phyloP scores from a whole-genome alignment of 805 yeast species.

The Yamadazyma akitaensis region DNA sequence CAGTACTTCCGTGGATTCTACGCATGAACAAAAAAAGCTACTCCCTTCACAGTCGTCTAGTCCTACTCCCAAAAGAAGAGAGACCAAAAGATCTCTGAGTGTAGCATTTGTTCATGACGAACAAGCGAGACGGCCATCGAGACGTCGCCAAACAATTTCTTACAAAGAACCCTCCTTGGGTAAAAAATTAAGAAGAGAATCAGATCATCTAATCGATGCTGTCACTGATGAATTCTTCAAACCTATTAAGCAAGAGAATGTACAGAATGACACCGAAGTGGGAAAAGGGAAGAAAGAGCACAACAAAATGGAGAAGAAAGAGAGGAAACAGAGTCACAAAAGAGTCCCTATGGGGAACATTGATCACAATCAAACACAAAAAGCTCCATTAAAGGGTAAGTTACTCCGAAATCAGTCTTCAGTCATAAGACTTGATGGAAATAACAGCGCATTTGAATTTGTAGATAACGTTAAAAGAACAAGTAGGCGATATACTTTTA shows the following conservation, averaged over 20 bases:
- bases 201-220: slow-evolving; percentile 60
- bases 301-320: neutral
- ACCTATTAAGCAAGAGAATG: slow-evolving; percentile 10
- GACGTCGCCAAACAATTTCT: slow-evolving; percentile 57
- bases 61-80: neutral
- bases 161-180: slow-evolving; percentile 68
- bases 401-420: neutral
- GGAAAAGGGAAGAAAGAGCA: neutral
- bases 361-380: slow-evolving; percentile 6
- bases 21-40: neutral
- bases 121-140: neutral
- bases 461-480: neutral
- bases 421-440: neutral
- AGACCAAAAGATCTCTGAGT: neutral
- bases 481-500: slow-evolving; percentile 12
- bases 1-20: neutral
- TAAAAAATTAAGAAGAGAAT: slow-evolving; percentile 65
- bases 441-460: slow-evolving; percentile 2
- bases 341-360: slow-evolving; percentile 7
- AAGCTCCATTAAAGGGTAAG: neutral
- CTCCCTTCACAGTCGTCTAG: neutral
- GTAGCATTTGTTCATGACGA: neutral
- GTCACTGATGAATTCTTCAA: slow-evolving; percentile 35
- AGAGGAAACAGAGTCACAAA: neutral
- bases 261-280: neutral